phyloP scores from a whole-genome alignment of 768 basidiomycete genomes.

The Gymnopilus dilepis region DNA sequence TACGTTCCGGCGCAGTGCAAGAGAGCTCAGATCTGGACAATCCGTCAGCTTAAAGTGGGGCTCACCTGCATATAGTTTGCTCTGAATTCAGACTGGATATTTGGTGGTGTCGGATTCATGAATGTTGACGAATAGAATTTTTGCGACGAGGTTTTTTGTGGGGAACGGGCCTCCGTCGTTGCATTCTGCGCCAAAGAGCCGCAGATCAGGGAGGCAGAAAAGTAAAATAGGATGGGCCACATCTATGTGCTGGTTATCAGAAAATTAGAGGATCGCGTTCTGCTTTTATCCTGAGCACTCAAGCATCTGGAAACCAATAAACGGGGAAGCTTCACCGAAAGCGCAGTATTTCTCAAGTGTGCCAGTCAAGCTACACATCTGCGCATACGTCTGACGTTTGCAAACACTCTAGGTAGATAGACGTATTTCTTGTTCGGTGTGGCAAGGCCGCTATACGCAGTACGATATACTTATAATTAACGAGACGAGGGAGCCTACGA shows the following conservation, averaged over 20 bases:
- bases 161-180: not conserved
- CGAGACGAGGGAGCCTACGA: too few relatives aligned
- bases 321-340: slow-evolving; percentile 2
- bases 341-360: slow-evolving; percentile 7
- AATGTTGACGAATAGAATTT: slow-evolving; percentile 25
- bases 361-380: too few relatives aligned
- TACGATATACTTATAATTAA: too few relatives aligned
- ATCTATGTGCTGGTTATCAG: too few relatives aligned
- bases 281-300: not conserved
- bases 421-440: too few relatives aligned
- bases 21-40: not conserved
- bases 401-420: too few relatives aligned
- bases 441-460: too few relatives aligned
- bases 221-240: not conserved
- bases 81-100: slow-evolving; percentile 24
- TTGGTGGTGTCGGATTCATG: slow-evolving; percentile 21
- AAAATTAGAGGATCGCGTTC: not conserved
- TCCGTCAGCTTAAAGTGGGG: too few relatives aligned
- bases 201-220: not conserved
- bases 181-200: slow-evolving; percentile 10
- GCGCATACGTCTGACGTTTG: too few relatives aligned
- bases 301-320: not conserved
- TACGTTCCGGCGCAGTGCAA: not conserved
- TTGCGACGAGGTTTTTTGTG: slow-evolving; percentile 7
- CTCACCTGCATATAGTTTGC: slow-evolving; percentile 27